Evolutionary conservation across 2,329 filamentous ascomycete genomes (phyloP).

Genomic region (Stemphylium lycopersici): DNA sequence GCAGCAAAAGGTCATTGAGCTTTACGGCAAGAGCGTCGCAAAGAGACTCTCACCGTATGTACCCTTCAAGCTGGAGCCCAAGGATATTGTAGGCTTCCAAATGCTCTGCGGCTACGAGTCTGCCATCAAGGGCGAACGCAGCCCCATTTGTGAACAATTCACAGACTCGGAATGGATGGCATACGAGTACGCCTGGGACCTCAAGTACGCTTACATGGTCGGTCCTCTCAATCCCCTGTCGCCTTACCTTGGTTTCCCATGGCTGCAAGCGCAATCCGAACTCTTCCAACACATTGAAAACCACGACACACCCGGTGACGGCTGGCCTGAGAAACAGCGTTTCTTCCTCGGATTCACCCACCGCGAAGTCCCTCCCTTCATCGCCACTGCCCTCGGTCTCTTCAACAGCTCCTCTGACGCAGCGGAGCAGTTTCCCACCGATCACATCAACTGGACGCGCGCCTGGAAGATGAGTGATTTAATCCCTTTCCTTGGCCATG

Average conservation of each 20-base stretch:
- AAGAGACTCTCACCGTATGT: conserved; percentile 31
- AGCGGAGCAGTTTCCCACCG: conserved; percentile 66
- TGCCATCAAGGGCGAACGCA: conserved; percentile 65
- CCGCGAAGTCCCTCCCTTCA: conserved; percentile 69
- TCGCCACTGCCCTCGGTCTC: conserved; percentile 69
- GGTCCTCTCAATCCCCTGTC: conserved; percentile 66
- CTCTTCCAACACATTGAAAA: conserved; percentile 33
- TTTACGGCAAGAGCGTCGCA: conserved; percentile 34
- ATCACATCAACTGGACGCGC: conserved; percentile 64
- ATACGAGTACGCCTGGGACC: conserved; percentile 68
- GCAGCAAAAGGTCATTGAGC: conserved; percentile 36
- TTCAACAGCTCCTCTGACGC: conserved; percentile 71
- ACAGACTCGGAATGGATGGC: conserved; percentile 66
- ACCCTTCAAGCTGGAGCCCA: conserved; percentile 64
- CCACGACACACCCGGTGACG: conserved; percentile 51
- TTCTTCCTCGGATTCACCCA: conserved; percentile 72
- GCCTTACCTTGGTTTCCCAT: conserved; percentile 67
- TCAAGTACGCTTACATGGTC: conserved; percentile 68
- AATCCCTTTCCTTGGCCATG: conserved; percentile 68
- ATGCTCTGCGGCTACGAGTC: conserved; percentile 69
- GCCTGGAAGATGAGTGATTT: conserved; percentile 68
- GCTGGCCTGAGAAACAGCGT: conserved; percentile 55
- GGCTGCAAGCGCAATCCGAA: conserved; percentile 65
- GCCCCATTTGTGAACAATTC: conserved; percentile 64
- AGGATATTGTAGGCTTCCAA: conserved; percentile 69